Conservation (phyloP, 768 basidiomycete genomes). For the Vishniacozyma victoriae region DNA sequence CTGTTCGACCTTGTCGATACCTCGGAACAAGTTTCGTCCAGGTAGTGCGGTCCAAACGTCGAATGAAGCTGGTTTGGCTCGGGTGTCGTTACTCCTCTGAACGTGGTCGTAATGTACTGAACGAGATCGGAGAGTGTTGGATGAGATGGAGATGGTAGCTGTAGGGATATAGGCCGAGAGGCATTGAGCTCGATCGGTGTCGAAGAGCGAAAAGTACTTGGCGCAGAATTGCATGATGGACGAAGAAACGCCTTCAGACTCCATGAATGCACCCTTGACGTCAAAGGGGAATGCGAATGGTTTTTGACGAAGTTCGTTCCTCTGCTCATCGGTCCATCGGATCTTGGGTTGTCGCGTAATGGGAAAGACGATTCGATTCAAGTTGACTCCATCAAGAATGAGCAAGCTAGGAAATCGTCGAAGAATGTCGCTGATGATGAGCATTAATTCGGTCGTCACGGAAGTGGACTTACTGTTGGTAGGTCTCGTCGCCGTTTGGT, state of each 20-base stretch:
- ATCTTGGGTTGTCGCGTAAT: conserved; percentile 52
- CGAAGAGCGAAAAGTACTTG: conserved; percentile 66
- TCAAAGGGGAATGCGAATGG: conserved; percentile 71
- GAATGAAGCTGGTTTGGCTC: conserved; percentile 26
- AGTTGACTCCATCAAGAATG: conserved; percentile 75
- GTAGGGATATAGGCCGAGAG: conserved; percentile 69
- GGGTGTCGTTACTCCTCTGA: conserved; percentile 52
- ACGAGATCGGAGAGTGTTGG: conserved; percentile 75
- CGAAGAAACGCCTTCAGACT: conserved; percentile 64
- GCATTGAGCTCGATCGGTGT: conserved; percentile 64
- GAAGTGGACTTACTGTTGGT: conserved; percentile 55
- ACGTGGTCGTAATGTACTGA: conserved; percentile 43
- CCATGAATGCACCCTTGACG: conserved; percentile 28
- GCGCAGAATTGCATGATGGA: conserved; percentile 69
- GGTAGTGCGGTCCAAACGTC: conserved; percentile 24
- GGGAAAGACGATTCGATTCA: conserved; percentile 69
- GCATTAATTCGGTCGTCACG: conserved; percentile 50
- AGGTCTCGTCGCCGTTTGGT: conserved; percentile 68
- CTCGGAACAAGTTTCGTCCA: conserved; percentile 45
- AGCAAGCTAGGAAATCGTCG: conserved; percentile 74
- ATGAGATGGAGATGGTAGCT: conserved; percentile 86
- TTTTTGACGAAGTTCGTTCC: conserved; percentile 18
- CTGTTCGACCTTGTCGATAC: conserved; percentile 39
- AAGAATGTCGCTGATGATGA: conserved; percentile 61
- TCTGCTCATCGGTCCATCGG: conserved; percentile 49